phyloP scores from a whole-genome alignment of 352 stramenopile genomes.

The Plasmopara halstedii region DNA sequence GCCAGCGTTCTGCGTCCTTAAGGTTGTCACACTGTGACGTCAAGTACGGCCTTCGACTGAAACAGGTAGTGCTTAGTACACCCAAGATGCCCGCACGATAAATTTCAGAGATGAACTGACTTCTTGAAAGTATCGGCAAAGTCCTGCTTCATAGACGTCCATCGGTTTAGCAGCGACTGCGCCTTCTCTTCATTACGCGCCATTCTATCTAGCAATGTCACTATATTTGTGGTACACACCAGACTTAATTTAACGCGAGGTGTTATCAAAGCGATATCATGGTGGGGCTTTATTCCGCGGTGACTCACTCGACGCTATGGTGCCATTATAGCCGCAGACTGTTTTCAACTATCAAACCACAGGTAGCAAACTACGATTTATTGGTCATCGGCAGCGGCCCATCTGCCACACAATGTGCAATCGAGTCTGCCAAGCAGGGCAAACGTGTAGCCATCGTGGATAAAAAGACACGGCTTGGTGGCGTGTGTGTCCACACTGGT shows the following conservation, averaged over 20 bases:
- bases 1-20: constrained; percentile 89
- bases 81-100: background rate
- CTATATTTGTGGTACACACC: constrained; percentile 7
- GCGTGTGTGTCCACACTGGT: constrained; percentile 80
- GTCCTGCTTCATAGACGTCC: constrained; percentile 95
- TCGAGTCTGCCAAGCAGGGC: constrained; percentile 78
- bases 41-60: constrained; percentile 86
- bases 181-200: constrained; percentile 98
- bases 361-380: constrained; percentile 65
- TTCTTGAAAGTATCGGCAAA: constrained; percentile 81
- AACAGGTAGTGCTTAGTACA: background rate
- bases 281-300: constrained; percentile 12
- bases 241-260: no score
- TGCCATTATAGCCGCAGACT: background rate
- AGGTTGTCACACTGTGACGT: constrained; percentile 92
- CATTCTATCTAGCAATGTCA: constrained; percentile 52
- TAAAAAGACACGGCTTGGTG: constrained; percentile 50
- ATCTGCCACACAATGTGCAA: constrained; percentile 78
- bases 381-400: constrained; percentile 84
- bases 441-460: constrained; percentile 76
- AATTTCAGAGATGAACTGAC: constrained; percentile 20
- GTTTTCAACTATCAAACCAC: constrained; percentile 24
- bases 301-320: background rate
- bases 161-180: constrained; percentile 97
- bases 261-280: no score